A percentile compares a stretch with the other conserved stretches of the same genome.
These are phyloP conservation scores for Auricularia cornea DNA, from an alignment of 768 basidiomycete genomes.

Conservation along the genomic window DNA sequence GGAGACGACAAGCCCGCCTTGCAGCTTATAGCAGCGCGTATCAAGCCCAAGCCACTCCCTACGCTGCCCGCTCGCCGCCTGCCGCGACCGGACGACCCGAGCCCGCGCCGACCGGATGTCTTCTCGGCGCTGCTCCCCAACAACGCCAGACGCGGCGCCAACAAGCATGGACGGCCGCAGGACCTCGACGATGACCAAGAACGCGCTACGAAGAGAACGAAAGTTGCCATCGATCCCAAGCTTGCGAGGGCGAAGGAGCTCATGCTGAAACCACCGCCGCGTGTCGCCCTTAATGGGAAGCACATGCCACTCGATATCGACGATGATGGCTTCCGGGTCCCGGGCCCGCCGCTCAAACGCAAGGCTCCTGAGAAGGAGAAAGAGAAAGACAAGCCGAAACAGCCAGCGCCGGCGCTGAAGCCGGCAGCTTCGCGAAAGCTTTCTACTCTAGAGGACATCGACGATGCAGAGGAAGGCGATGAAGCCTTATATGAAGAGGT, in stretches of 20 bases:
- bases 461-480: too few relatives aligned
- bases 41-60: constrained; percentile 1
- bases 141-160: neutral
- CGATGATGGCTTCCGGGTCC: neutral
- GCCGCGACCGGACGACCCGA: constrained; percentile 6
- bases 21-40: constrained; percentile 6
- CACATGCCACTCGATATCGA: neutral
- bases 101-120: constrained; percentile 1
- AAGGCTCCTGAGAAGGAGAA: too few relatives aligned
- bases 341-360: neutral
- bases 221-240: neutral
- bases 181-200: neutral
- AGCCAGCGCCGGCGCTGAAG: neutral
- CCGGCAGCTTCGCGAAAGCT: neutral
- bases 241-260: neutral
- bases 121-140: neutral
- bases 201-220: neutral
- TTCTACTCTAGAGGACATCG: neutral
- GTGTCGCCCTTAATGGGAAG: neutral
- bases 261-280: neutral
- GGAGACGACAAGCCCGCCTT: neutral
- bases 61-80: neutral
- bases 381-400: neutral
- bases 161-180: neutral
- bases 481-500: neutral